Percentiles rank a stretch among this genome's conserved stretches.
Conservation (phyloP, 176 grass and related monocot species). For the Triticum aestivum region DNA sequence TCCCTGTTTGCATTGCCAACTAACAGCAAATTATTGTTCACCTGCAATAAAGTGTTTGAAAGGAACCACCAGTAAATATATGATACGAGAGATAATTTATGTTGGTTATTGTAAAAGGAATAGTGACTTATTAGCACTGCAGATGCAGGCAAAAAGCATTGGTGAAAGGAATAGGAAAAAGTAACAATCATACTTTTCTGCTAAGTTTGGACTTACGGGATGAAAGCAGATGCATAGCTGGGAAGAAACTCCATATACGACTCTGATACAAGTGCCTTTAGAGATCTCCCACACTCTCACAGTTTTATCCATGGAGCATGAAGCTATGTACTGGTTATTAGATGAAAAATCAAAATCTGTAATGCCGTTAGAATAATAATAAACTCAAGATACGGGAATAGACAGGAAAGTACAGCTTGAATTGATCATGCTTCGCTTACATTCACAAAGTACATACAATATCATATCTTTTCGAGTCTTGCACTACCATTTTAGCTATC, state of each 20-base stretch:
- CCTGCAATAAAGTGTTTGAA: constrained; percentile 57
- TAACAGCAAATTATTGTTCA: constrained; percentile 96
- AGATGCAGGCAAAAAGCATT: background rate
- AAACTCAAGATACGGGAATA: constrained; percentile 24
- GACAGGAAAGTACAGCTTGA: background rate
- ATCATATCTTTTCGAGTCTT: background rate
- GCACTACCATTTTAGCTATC: background rate
- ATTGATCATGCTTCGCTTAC: background rate
- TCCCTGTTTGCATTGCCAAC: constrained; percentile 91
- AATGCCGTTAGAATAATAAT: constrained; percentile 63
- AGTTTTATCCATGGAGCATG: constrained; percentile 98
- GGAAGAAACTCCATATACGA: constrained; percentile 94
- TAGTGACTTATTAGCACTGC: constrained; percentile 12
- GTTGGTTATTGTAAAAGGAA: background rate
- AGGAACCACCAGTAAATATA: constrained; percentile 32
- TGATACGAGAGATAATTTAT: background rate
- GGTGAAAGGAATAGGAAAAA: background rate
- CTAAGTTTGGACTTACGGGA: constrained; percentile 55
- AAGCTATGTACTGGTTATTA: constrained; percentile 99
- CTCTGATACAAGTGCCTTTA: constrained; percentile 90
- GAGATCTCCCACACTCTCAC: constrained; percentile 87
- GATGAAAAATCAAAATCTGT: constrained; percentile 99
- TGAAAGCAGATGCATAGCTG: constrained; percentile 97
- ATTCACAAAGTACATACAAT: constrained; percentile 12
- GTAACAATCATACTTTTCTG: background rate